These are phyloP conservation scores for Cyclotella kingstonii DNA, from an alignment of 108 stramenopile species.

Conservation along the genomic window DNA sequence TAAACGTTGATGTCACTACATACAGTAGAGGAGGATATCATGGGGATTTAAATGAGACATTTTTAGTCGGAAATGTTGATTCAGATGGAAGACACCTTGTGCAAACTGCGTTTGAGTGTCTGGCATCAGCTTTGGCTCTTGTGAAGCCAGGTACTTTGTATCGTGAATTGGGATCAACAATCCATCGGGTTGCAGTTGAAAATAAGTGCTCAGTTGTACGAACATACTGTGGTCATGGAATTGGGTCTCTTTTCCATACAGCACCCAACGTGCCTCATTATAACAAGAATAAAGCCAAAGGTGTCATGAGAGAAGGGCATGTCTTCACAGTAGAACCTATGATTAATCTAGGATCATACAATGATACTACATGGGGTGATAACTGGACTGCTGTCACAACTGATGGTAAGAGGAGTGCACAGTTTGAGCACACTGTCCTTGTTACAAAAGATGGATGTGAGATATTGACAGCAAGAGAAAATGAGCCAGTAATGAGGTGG, in stretches of 20 bases:
- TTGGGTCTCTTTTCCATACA: conserved; percentile 66
- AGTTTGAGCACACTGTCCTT: conserved; percentile 94
- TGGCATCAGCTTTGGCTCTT: conserved; percentile 63
- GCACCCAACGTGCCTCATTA: conserved; percentile 97
- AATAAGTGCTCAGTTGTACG: conserved; percentile 81
- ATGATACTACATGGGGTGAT: conserved; percentile 82
- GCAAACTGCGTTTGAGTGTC: conserved; percentile 81
- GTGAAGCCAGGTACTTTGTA: conserved; percentile 88
- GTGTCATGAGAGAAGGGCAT: conserved; percentile 94
- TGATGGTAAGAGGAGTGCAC: conserved; percentile 81
- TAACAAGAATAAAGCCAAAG: conserved; percentile 92
- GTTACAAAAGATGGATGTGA: conserved; percentile 96
- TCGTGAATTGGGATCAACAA: conserved; percentile 88
- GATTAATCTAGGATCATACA: conserved; percentile 88
- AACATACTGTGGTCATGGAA: conserved; percentile 97
- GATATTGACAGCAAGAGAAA: conserved; percentile 87
- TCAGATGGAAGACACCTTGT: conserved; percentile 72
- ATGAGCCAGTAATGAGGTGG: conserved; percentile 92
- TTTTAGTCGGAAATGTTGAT: conserved; percentile 92
- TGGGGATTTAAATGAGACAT: conserved; percentile 98
- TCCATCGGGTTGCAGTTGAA: conserved; percentile 67
- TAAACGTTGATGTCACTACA: conserved; percentile 96
- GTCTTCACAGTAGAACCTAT: conserved; percentile 99
- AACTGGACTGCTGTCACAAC: conserved; percentile 87
- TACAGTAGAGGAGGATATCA: conserved; percentile 92